A percentile compares a stretch with the other conserved stretches of the same genome.
phyloP scores from a whole-genome alignment of 2,329 filamentous ascomycete species.

The Cladosporium sp. region DNA sequence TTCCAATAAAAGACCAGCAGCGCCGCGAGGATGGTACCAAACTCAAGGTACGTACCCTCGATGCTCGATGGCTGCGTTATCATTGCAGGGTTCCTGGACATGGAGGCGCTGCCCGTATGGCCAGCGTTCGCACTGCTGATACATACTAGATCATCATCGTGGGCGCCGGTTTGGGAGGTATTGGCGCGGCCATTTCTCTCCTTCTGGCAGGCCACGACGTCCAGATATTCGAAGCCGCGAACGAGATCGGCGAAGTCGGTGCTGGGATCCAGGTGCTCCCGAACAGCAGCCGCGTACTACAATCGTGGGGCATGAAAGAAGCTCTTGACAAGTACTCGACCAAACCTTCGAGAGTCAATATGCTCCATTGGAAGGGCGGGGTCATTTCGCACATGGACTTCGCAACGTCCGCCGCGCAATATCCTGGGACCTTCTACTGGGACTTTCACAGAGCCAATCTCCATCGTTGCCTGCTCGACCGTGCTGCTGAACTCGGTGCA shows the following conservation, averaged over 20 bases:
- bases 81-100: neutral
- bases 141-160: slow-evolving; percentile 43
- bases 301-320: slow-evolving; percentile 44
- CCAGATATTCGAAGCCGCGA: slow-evolving; percentile 43
- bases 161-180: slow-evolving; percentile 51
- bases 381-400: slow-evolving; percentile 45
- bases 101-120: too few relatives aligned
- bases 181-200: slow-evolving; percentile 45
- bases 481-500: slow-evolving; percentile 45
- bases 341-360: slow-evolving; percentile 40
- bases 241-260: slow-evolving; percentile 44
- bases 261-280: slow-evolving; percentile 48
- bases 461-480: slow-evolving; percentile 42
- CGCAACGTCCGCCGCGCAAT: slow-evolving; percentile 23
- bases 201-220: slow-evolving; percentile 44
- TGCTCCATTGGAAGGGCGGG: slow-evolving; percentile 50
- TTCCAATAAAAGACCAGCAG: neutral
- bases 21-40: neutral
- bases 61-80: neutral
- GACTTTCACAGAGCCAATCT: slow-evolving; percentile 52
- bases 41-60: neutral
- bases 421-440: slow-evolving; percentile 41
- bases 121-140: neutral
- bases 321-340: slow-evolving; percentile 37
- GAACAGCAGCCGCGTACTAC: slow-evolving; percentile 43